A percentile compares a stretch with the other conserved stretches of the same genome.
phyloP scores from a whole-genome alignment of 73 alveolate genomes.

The Chromera velia region DNA sequence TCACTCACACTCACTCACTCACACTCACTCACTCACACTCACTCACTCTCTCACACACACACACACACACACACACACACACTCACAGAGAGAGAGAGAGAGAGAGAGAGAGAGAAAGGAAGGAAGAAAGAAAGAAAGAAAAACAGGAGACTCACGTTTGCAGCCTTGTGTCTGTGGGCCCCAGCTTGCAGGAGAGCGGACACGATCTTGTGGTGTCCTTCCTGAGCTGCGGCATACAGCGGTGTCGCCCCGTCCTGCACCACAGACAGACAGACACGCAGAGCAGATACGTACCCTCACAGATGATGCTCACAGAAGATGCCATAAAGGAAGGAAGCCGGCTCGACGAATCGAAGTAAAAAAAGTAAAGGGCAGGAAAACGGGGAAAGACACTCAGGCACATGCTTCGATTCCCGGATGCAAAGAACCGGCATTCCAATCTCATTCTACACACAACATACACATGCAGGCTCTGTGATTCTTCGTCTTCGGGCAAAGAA shows the following conservation, averaged over 20 bases:
- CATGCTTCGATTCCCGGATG: no score
- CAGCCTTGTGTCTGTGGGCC: conserved; percentile 15
- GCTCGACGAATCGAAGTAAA: no score
- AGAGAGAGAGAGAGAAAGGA: not conserved
- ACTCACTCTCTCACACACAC: not conserved
- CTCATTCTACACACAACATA: no score
- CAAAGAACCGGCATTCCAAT: no score
- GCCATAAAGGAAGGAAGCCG: no score
- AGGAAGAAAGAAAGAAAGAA: not conserved
- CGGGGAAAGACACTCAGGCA: no score
- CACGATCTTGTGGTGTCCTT: conserved; percentile 36
- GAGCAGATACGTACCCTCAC: no score
- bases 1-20: not conserved
- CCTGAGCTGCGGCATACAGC: conserved; percentile 39
- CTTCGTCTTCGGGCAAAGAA: no score
- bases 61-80: not conserved
- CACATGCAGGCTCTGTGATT: no score
- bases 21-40: not conserved
- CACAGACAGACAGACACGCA: no score
- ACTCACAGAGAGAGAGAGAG: not conserved
- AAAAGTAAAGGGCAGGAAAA: no score
- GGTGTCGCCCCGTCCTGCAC: conserved; percentile 18
- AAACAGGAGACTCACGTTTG: not conserved
- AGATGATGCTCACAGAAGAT: no score
- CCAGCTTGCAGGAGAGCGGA: conserved; percentile 42